phyloP scores from a whole-genome alignment of 306 rosid genomes.

The Phaseolus lunatus region DNA sequence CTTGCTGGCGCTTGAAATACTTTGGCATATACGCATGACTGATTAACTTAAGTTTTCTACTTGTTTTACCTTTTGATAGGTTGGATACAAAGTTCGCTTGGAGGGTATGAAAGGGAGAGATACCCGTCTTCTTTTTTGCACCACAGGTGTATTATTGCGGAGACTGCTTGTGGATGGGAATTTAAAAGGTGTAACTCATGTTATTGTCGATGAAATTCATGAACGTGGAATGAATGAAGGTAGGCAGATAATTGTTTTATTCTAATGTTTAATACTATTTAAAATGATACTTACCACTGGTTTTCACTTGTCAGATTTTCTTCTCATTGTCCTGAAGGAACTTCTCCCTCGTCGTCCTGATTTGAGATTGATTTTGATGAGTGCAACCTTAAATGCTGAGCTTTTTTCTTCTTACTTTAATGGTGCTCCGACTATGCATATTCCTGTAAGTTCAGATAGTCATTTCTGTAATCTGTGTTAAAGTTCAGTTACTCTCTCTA shows the following conservation, averaged over 20 bases:
- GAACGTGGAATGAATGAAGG: constrained; percentile 99
- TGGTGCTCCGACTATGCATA: constrained; percentile 74
- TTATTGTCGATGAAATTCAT: constrained; percentile 96
- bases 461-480: constrained; percentile 27
- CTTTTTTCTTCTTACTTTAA: constrained; percentile 89
- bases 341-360: constrained; percentile 94
- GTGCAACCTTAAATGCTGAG: constrained; percentile 96
- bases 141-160: constrained; percentile 95
- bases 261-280: constrained; percentile 38
- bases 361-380: constrained; percentile 88
- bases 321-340: constrained; percentile 94
- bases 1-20: constrained; percentile 39
- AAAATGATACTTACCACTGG: constrained; percentile 30
- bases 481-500: constrained; percentile 13
- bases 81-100: constrained; percentile 95
- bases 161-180: constrained; percentile 87
- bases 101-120: constrained; percentile 97
- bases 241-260: constrained; percentile 41
- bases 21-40: constrained; percentile 25
- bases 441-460: constrained; percentile 69
- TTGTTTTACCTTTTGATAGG: constrained; percentile 56
- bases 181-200: constrained; percentile 88
- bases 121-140: constrained; percentile 93
- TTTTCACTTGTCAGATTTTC: constrained; percentile 78
- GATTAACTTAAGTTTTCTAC: constrained; percentile 30